phyloP scores from a whole-genome alignment of 176 grass and related monocot species.

The Aechmea fasciata region DNA sequence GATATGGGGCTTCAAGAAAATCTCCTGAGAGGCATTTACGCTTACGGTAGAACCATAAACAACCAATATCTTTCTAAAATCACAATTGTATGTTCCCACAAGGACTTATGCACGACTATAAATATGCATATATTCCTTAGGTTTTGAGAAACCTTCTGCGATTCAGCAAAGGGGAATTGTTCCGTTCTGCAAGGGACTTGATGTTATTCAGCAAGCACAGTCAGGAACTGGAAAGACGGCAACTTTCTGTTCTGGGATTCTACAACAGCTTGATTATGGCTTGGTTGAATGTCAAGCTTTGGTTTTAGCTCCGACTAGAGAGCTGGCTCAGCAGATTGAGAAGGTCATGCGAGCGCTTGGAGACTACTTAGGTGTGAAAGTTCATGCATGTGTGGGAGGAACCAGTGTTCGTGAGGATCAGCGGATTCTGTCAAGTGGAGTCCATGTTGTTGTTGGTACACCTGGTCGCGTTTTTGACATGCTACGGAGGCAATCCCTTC shows the following conservation, averaged over 20 bases:
- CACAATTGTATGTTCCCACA: too few relatives aligned
- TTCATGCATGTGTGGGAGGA: conserved; percentile 9
- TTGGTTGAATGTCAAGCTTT: conserved; percentile 9
- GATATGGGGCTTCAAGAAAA: conserved; percentile 9
- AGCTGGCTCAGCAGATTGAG: conserved; percentile 5
- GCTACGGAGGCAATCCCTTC: conserved; percentile 3
- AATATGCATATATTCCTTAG: background rate
- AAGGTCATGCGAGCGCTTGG: conserved; percentile 13
- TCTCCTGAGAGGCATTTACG: conserved; percentile 10
- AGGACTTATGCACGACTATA: too few relatives aligned
- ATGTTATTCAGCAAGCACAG: conserved; percentile 10
- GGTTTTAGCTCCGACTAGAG: conserved; percentile 2
- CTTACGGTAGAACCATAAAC: conserved; percentile 3
- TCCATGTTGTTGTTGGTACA: conserved; percentile 18
- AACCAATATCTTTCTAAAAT: background rate
- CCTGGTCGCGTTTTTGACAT: conserved; percentile 13
- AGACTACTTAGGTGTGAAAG: conserved; percentile 9
- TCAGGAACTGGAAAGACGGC: conserved; percentile 12
- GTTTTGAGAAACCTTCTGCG: conserved; percentile 12
- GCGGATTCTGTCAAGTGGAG: conserved; percentile 8
- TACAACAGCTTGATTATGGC: conserved; percentile 11
- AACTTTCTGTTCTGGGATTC: conserved; percentile 8
- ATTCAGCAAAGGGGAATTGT: conserved; percentile 11
- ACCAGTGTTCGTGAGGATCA: conserved; percentile 6
- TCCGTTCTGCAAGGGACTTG: conserved; percentile 12